Base-by-base conservation (phyloP, 2,329 filamentous ascomycete genomes). In the Dryadomyces quercus-mongolicae region DNA sequence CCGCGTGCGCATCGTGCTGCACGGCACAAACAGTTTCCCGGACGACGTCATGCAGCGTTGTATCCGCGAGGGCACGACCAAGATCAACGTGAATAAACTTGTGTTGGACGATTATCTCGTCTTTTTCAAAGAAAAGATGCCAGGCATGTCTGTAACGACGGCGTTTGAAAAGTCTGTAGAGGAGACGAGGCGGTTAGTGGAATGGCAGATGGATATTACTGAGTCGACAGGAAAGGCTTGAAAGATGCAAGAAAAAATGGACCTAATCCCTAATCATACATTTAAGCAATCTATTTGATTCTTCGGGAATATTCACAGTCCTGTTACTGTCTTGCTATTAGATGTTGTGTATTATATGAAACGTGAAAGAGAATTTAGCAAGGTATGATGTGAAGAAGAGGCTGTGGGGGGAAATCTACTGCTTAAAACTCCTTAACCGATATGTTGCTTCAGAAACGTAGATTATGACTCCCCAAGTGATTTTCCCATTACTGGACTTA, bases 61-160 rank as follows among this genome's bases (percentile, higher is more conserved):
- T 60, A 78, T 82, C 58, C 62, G 64, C 22, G 68, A 68, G 13
- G 77, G 78, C 0, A 70, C 75, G n/a, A 68, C 72, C 22, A 80
- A 81, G 62, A 67, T 80, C 57, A 82, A 82, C 57, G 76, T 82
- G 2, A 82, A 82, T 58, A 76, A 74, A 63, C 60, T 46, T 9
- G 44, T 46, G 12, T 18, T 46, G 18, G 44, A 46, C n/a, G 44
- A 46, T 18, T 46, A 73, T 55, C 65, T 73, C 60, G 42, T 31
- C 7, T 67, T 71, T 38, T 70, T 71, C 63, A 64, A 69, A 54
- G 68, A 72, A 64, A 74, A 72, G 70, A 59, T 61, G 34, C 70
- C 69, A 1, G 71, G 71, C 62, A 20, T 45, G 38, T 69, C 72
- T 13, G 60, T 75, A 56, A 74, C 72, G 15, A 68, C 63, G 40